Percentiles rank a stretch among this genome's conserved stretches.
Evolutionary conservation across 2,329 filamentous ascomycete species (phyloP).

Genomic region (Aschersonia sp.): DNA sequence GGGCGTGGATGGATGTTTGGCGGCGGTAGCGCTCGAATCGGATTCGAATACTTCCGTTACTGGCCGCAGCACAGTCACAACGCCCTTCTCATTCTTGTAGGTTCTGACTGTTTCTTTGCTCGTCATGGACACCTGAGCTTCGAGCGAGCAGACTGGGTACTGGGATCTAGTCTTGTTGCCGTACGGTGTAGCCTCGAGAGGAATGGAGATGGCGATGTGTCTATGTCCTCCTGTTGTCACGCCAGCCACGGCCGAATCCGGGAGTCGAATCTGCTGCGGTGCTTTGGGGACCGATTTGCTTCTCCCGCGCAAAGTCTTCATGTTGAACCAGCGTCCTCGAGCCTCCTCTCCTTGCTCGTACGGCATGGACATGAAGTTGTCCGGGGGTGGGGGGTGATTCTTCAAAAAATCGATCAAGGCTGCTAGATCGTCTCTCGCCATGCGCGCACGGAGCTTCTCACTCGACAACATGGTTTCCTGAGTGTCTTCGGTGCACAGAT

Average conservation of each 20-base stretch:
- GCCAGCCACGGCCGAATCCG: constrained; percentile 40
- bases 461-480: constrained; percentile 1
- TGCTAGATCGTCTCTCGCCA: constrained; percentile 14
- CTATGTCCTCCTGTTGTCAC: constrained; percentile 37
- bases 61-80: constrained; percentile 20
- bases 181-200: constrained; percentile 32
- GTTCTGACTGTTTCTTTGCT: constrained; percentile 12
- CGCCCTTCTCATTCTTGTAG: constrained; percentile 18
- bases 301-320: constrained; percentile 24
- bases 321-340: constrained; percentile 24
- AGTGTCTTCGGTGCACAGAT: constrained; percentile 1
- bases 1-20: background rate
- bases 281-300: constrained; percentile 19
- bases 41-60: constrained; percentile 12
- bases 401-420: constrained; percentile 34
- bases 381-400: constrained; percentile 30
- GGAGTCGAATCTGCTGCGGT: constrained; percentile 24
- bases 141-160: constrained; percentile 15
- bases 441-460: constrained; percentile 6
- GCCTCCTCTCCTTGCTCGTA: constrained; percentile 15
- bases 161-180: constrained; percentile 17
- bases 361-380: constrained; percentile 34
- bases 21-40: background rate
- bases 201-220: constrained; percentile 48
- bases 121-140: constrained; percentile 2